Conservation (phyloP, 345 rosid species). For the Brassica napus region Da-Ae NC_063451.1:45327001-45327500, state of each 20-base stretch:
- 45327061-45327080: neutral
- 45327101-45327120: neutral
- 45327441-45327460: neutral
- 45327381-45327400: constrained; percentile 19
- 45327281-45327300: neutral
- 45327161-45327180: too few relatives aligned
- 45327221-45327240: too few relatives aligned
- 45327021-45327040: too few relatives aligned
- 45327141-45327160: too few relatives aligned
- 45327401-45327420: constrained; percentile 13
- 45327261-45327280: too few relatives aligned
- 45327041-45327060: too few relatives aligned
- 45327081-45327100: neutral
- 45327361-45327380: neutral
- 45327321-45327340: neutral
- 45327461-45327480: too few relatives aligned
- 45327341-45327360: neutral
- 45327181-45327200: too few relatives aligned
- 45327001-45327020: too few relatives aligned
- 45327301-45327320: neutral
- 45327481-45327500: neutral
- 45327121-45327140: too few relatives aligned
- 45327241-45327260: too few relatives aligned
- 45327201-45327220: too few relatives aligned
- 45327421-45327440: constrained; percentile 7